Conservation (phyloP, 176 grass and related monocot genomes). For the Poa pratensis region DNA sequence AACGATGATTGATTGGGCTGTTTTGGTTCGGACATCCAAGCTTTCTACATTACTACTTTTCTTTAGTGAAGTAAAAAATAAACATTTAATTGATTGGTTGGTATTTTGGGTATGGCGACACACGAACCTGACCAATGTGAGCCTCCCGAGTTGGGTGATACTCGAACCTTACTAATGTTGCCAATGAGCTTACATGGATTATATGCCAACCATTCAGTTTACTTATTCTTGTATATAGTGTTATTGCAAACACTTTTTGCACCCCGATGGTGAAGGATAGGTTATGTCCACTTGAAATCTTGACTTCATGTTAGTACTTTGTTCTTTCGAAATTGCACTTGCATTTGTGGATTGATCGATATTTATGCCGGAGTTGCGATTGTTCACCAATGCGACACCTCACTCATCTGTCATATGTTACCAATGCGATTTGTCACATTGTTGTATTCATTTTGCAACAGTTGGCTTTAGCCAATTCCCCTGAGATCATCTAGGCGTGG, state of each 20-base stretch:
- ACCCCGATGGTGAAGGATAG: background rate
- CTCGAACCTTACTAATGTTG: background rate
- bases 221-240: background rate
- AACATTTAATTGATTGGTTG: background rate
- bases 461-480: background rate
- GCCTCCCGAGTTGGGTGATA: background rate
- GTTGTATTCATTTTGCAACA: background rate
- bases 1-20: background rate
- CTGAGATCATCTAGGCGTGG: background rate
- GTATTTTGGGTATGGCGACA: background rate
- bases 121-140: background rate
- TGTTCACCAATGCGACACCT: background rate
- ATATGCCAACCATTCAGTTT: background rate
- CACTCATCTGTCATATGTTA: background rate
- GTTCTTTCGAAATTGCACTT: background rate
- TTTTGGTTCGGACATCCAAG: background rate
- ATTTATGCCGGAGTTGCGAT: background rate
- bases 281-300: background rate
- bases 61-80: background rate
- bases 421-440: too few relatives aligned
- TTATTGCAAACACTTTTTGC: background rate
- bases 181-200: background rate
- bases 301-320: constrained; percentile 5
- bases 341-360: background rate
- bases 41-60: background rate